Evolutionary conservation across 345 rosid species (phyloP).

Genomic region (Luvunga scandens): DNA sequence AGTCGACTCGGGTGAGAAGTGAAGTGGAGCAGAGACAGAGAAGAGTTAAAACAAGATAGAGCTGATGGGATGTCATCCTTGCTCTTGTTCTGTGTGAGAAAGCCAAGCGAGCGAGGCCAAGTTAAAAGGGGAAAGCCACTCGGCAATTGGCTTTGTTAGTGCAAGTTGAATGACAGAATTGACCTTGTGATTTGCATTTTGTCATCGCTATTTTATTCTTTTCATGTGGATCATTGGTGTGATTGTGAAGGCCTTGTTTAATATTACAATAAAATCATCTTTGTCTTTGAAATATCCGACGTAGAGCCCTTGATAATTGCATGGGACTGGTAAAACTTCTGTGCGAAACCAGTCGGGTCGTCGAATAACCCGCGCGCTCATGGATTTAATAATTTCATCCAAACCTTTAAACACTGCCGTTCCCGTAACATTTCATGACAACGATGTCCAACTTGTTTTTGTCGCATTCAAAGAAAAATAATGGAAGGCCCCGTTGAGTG

Average conservation of each 20-base stretch:
- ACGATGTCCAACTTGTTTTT: background rate
- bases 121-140: background rate
- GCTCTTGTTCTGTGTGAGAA: background rate
- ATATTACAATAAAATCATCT: too few species aligned
- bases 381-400: background rate
- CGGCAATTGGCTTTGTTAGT: background rate
- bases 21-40: background rate
- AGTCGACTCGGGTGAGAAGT: conserved; percentile 14
- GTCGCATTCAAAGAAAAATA: too few species aligned
- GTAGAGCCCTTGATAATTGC: background rate
- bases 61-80: conserved; percentile 15
- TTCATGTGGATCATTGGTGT: too few species aligned
- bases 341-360: too few species aligned
- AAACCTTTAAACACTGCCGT: background rate
- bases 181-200: background rate
- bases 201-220: background rate
- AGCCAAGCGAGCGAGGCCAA: background rate
- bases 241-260: too few species aligned
- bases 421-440: background rate
- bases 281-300: too few species aligned
- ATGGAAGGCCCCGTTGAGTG: too few species aligned
- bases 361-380: background rate
- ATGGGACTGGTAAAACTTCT: background rate
- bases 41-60: background rate
- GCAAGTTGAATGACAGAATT: conserved; percentile 4